Percentiles rank a stretch among this genome's conserved stretches.
These are phyloP conservation scores for Prosopis cineraria DNA, from an alignment of 306 rosid genomes.

Conservation along the genomic window DNA sequence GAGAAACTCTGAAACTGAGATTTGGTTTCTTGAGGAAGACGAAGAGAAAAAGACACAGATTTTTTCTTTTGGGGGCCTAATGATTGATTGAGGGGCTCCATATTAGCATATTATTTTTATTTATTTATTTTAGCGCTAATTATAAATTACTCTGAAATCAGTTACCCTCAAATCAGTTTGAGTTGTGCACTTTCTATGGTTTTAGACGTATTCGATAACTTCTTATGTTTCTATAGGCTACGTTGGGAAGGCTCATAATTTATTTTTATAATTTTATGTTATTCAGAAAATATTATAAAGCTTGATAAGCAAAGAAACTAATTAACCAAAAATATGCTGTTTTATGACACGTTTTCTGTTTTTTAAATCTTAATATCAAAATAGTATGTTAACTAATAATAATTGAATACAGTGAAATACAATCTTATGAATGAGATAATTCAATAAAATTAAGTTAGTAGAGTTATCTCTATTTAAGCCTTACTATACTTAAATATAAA, in stretches of 20 bases:
- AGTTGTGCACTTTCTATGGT: neutral
- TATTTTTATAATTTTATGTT: neutral
- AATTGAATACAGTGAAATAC: neutral
- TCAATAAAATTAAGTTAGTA: neutral
- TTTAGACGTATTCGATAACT: neutral
- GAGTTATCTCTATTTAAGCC: neutral
- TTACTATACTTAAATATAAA: neutral
- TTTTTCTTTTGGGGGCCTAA: neutral
- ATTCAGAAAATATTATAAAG: neutral
- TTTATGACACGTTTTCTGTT: neutral
- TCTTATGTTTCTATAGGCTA: neutral
- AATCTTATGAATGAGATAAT: neutral
- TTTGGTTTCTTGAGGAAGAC: neutral
- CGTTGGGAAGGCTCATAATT: neutral
- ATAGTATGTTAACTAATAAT: neutral
- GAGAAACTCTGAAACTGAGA: neutral
- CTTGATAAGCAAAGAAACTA: neutral
- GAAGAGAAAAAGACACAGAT: neutral
- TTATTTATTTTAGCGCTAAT: neutral
- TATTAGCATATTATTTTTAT: neutral
- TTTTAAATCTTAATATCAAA: neutral
- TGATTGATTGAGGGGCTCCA: neutral
- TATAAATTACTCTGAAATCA: neutral
- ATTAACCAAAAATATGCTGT: neutral
- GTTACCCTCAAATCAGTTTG: neutral